A percentile compares a stretch with the other conserved stretches of the same genome.
phyloP scores from a whole-genome alignment of 495 filamentous ascomycete species.

The Hyaloscypha hepaticicola region DNA sequence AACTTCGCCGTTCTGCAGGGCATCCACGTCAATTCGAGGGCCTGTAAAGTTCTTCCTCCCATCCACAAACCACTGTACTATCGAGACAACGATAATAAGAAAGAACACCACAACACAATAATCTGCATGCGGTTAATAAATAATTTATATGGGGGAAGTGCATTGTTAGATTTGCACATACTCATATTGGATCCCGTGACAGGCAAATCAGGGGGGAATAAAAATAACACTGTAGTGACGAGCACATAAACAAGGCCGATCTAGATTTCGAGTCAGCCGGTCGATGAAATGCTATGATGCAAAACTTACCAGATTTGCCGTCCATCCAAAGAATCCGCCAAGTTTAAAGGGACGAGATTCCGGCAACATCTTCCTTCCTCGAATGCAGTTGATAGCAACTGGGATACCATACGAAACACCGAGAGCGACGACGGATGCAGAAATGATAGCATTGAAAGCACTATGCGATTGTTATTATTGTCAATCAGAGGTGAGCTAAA shows the following conservation, averaged over 20 bases:
- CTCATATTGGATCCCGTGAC: constrained; percentile 72
- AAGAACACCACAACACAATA: constrained; percentile 71
- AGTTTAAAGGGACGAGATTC: constrained; percentile 60
- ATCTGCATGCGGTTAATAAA: constrained; percentile 39
- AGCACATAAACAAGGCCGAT: constrained; percentile 64
- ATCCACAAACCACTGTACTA: constrained; percentile 69
- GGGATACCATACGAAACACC: constrained; percentile 74
- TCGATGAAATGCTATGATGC: background rate
- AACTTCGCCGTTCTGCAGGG: constrained; percentile 37
- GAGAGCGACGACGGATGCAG: constrained; percentile 68
- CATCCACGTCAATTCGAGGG: constrained; percentile 52
- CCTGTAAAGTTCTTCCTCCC: constrained; percentile 70
- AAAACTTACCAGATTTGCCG: constrained; percentile 53
- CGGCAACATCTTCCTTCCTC: constrained; percentile 64
- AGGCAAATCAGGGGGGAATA: constrained; percentile 69
- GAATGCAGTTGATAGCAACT: constrained; percentile 62
- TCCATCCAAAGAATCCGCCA: constrained; percentile 56
- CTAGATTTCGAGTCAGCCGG: constrained; percentile 33
- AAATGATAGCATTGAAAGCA: constrained; percentile 67
- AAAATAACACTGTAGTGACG: constrained; percentile 71
- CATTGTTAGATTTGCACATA: constrained; percentile 38
- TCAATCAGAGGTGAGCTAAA: background rate
- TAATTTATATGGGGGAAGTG: background rate
- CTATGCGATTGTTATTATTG: constrained; percentile 31
- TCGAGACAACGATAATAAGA: constrained; percentile 64